A percentile compares a stretch with the other conserved stretches of the same genome.
phyloP scores from a whole-genome alignment of 164 flowering plant species.

The Sedum album region DNA sequence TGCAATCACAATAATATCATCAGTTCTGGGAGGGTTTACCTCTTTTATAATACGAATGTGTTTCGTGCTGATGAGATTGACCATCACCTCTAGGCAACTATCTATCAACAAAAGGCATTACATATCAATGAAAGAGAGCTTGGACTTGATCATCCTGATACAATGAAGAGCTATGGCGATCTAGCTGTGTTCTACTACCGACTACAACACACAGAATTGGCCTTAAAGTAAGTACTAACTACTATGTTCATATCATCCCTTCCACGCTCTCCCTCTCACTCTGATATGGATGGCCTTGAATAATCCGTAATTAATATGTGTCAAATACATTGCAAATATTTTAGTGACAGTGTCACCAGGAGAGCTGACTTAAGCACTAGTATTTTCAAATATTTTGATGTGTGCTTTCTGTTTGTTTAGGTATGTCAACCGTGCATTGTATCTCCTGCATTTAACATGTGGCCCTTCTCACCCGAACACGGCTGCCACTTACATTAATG shows the following conservation, averaged over 20 bases:
- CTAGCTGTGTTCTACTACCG: conserved; percentile 91
- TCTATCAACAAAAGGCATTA: conserved; percentile 58
- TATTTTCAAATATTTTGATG: neutral
- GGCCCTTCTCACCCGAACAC: conserved; percentile 96
- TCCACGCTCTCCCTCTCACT: too few species aligned
- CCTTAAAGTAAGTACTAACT: conserved; percentile 80
- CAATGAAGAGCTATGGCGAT: conserved; percentile 98
- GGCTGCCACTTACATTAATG: conserved; percentile 28
- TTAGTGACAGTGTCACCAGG: neutral
- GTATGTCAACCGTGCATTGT: conserved; percentile 91
- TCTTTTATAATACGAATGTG: neutral
- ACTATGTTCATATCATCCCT: conserved; percentile 1
- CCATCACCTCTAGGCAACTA: conserved; percentile 8
- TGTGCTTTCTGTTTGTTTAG: conserved; percentile 23
- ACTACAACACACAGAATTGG: conserved; percentile 89
- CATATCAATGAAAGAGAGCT: conserved; percentile 97
- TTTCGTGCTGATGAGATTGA: neutral
- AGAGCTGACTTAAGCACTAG: neutral
- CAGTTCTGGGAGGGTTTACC: neutral
- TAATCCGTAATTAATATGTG: neutral
- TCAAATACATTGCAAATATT: neutral
- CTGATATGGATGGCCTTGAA: neutral
- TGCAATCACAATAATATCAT: neutral
- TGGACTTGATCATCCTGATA: conserved; percentile 96
- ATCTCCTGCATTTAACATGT: conserved; percentile 85